A percentile compares a stretch with the other conserved stretches of the same genome.
These are phyloP conservation scores for Tricholoma hemisulphureum DNA, from an alignment of 768 basidiomycete species.

Conservation along the genomic window DNA sequence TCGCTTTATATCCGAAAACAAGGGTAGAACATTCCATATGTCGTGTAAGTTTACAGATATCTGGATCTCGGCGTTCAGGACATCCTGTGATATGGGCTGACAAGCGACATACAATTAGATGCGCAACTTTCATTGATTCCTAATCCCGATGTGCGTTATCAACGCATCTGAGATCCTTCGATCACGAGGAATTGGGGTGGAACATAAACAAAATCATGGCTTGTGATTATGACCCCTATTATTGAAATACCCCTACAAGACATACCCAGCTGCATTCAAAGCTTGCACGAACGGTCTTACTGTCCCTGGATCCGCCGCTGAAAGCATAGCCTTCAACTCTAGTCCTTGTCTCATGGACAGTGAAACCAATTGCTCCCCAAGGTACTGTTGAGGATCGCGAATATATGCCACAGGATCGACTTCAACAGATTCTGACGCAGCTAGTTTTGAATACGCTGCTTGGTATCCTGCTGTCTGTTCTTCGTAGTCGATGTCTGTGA, in stretches of 20 bases:
- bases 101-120: too few species aligned
- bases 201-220: too few species aligned
- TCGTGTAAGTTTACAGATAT: too few species aligned
- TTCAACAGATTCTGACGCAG: slow-evolving; percentile 64
- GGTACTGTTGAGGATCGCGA: slow-evolving; percentile 51
- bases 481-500: slow-evolving; percentile 85
- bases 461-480: slow-evolving; percentile 92
- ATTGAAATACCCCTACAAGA: slow-evolving; percentile 19
- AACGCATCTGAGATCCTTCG: too few species aligned
- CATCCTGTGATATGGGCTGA: too few species aligned
- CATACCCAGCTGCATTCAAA: slow-evolving; percentile 25
- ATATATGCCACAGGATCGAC: slow-evolving; percentile 65
- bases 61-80: not conserved
- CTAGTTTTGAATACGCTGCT: slow-evolving; percentile 88
- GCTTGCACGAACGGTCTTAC: slow-evolving; percentile 28
- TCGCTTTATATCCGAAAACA: too few species aligned
- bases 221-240: too few species aligned
- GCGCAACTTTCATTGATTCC: too few species aligned
- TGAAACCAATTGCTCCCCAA: slow-evolving; percentile 45
- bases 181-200: too few species aligned
- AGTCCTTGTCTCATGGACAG: slow-evolving; percentile 36
- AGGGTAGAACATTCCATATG: too few species aligned
- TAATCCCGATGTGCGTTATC: too few species aligned
- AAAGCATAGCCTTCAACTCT: slow-evolving; percentile 37
- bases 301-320: slow-evolving; percentile 27